These are phyloP conservation scores for Fabrea salina DNA, from an alignment of 169 alveolate species.

Conservation along the genomic window DNA sequence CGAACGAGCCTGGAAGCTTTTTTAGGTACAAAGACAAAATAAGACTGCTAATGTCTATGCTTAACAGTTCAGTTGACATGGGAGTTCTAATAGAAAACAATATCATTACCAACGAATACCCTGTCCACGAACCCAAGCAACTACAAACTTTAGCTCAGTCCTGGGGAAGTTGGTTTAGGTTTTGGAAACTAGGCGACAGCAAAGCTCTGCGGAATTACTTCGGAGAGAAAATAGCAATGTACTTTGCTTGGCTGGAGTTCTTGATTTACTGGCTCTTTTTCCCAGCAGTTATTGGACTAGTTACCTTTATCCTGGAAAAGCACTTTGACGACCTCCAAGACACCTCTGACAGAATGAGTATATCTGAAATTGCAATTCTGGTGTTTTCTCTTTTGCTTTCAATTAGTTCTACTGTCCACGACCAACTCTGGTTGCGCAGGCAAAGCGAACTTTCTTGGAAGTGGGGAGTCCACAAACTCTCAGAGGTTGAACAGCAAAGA, in stretches of 20 bases:
- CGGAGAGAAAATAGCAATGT: constrained; percentile 63
- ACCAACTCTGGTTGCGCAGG: constrained; percentile 19
- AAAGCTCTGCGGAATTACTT: constrained; percentile 46
- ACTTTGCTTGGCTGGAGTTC: constrained; percentile 59
- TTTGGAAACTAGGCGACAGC: not conserved
- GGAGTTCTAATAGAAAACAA: constrained; percentile 1
- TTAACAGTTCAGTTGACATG: not conserved
- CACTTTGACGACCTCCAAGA: not conserved
- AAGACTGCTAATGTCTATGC: constrained; percentile 13
- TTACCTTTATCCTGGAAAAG: not conserved
- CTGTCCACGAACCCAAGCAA: not conserved
- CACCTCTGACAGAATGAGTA: not conserved
- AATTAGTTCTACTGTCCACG: not conserved
- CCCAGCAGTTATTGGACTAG: constrained; percentile 42
- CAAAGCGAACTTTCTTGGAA: constrained; percentile 7
- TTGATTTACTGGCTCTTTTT: constrained; percentile 41
- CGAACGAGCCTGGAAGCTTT: not conserved
- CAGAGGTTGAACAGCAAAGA: constrained; percentile 9
- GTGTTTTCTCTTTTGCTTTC: constrained; percentile 18
- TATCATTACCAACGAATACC: not conserved
- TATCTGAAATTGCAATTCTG: constrained; percentile 1
- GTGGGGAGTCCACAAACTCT: constrained; percentile 9
- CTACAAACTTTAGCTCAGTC: not conserved
- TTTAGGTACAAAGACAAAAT: constrained; percentile 17
- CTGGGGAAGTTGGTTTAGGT: constrained; percentile 17